These are phyloP conservation scores for Ambrosiella cleistominuta DNA, from an alignment of 2,329 filamentous ascomycete genomes.

Conservation along the genomic window DNA sequence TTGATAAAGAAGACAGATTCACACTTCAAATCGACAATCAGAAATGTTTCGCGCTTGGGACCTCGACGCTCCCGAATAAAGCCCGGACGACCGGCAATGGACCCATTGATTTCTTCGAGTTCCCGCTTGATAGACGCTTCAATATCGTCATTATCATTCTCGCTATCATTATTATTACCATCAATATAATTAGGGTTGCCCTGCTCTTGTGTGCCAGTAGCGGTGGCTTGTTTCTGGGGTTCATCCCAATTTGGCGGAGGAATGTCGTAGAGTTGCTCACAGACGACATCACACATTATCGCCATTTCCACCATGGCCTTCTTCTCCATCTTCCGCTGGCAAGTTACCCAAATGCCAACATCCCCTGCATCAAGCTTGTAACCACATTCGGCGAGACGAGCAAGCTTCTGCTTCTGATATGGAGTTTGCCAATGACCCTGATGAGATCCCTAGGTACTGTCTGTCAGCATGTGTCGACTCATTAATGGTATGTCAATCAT, in stretches of 20 bases:
- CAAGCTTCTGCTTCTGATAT: slow-evolving; percentile 35
- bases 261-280: slow-evolving; percentile 41
- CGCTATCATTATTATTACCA: slow-evolving; percentile 21
- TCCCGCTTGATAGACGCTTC: slow-evolving; percentile 57
- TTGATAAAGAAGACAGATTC: slow-evolving; percentile 48
- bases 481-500: neutral
- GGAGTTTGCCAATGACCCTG: slow-evolving; percentile 44
- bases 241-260: slow-evolving; percentile 21
- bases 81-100: slow-evolving; percentile 1
- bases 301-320: slow-evolving; percentile 52
- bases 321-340: slow-evolving; percentile 51
- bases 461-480: neutral
- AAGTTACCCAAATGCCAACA: slow-evolving; percentile 62
- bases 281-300: slow-evolving; percentile 50
- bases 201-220: neutral
- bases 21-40: slow-evolving; percentile 35
- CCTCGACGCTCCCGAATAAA: neutral
- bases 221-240: slow-evolving; percentile 16
- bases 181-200: neutral
- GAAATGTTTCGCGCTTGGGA: slow-evolving; percentile 30
- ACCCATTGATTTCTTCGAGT: slow-evolving; percentile 41
- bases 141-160: slow-evolving; percentile 42
- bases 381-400: slow-evolving; percentile 25
- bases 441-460: slow-evolving; percentile 6
- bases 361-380: slow-evolving; percentile 47